These are phyloP conservation scores for Spinacia oleracea DNA, from an alignment of 179 eudicot species.

Conservation along the genomic window DNA sequence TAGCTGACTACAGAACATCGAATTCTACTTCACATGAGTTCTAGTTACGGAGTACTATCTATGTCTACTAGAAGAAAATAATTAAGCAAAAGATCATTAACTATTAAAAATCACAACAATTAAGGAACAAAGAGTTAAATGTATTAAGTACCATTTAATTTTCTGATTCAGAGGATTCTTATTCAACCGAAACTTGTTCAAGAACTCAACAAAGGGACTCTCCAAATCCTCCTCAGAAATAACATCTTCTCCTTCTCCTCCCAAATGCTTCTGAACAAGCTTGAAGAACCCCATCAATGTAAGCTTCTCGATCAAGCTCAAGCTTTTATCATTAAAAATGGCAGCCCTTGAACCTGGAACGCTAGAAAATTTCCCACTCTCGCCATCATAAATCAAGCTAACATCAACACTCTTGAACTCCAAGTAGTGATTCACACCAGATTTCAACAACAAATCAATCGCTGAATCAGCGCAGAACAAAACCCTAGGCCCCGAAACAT, in stretches of 20 bases:
- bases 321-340: conserved; percentile 53
- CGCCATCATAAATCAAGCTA: conserved; percentile 44
- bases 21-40: not conserved
- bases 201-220: conserved; percentile 61
- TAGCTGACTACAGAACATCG: not conserved
- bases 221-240: conserved; percentile 71
- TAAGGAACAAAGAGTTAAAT: conserved; percentile 5
- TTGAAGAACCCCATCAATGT: conserved; percentile 62
- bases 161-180: conserved; percentile 46
- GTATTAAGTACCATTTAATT: conserved; percentile 59
- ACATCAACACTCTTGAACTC: conserved; percentile 73
- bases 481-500: conserved; percentile 77
- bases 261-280: conserved; percentile 57
- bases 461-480: conserved; percentile 67
- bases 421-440: conserved; percentile 60
- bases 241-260: conserved; percentile 27
- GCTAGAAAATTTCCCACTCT: conserved; percentile 31
- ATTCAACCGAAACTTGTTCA: conserved; percentile 34
- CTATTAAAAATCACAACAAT: conserved; percentile 28
- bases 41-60: too few species aligned
- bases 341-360: conserved; percentile 76
- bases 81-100: not conserved
- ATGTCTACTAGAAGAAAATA: not conserved
- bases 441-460: conserved; percentile 55
- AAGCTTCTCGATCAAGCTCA: conserved; percentile 55